phyloP scores from a whole-genome alignment of 2,329 filamentous ascomycete species.

The Westerdykella aurantiaca region DNA sequence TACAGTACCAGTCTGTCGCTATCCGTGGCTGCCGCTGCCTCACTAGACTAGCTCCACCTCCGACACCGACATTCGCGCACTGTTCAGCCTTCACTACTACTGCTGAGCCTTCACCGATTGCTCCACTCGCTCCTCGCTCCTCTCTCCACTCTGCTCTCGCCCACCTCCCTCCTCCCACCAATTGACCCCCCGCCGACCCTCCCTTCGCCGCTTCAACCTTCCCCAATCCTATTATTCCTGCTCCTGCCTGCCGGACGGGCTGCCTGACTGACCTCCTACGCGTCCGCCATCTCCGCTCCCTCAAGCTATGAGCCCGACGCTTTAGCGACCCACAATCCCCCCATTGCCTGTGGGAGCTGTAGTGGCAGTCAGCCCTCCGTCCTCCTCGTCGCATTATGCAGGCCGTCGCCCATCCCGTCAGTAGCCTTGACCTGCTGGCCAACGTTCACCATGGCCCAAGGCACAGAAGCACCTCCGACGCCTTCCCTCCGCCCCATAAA shows the following conservation, averaged over 20 bases:
- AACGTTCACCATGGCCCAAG: conserved; percentile 23
- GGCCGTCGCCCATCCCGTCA: conserved; percentile 26
- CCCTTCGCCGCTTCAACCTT: too few relatives aligned
- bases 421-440: conserved; percentile 26
- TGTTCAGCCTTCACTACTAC: not conserved
- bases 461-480: conserved; percentile 31
- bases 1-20: conserved; percentile 5
- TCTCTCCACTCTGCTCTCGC: conserved; percentile 3
- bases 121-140: not conserved
- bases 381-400: conserved; percentile 22
- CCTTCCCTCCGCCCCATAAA: conserved; percentile 13
- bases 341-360: too few relatives aligned
- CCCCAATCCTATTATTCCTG: too few relatives aligned
- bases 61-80: not conserved
- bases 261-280: not conserved
- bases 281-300: not conserved
- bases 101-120: too few relatives aligned
- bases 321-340: too few relatives aligned
- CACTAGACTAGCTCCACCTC: conserved; percentile 2
- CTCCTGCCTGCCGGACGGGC: not conserved
- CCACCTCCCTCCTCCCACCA: conserved; percentile 1
- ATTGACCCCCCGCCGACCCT: too few relatives aligned
- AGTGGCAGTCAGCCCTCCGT: not conserved
- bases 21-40: conserved; percentile 1
- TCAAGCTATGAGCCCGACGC: conserved; percentile 5